phyloP scores from a whole-genome alignment of 371 early-diverging fungal species.

The Mortierella sp. region DNA sequence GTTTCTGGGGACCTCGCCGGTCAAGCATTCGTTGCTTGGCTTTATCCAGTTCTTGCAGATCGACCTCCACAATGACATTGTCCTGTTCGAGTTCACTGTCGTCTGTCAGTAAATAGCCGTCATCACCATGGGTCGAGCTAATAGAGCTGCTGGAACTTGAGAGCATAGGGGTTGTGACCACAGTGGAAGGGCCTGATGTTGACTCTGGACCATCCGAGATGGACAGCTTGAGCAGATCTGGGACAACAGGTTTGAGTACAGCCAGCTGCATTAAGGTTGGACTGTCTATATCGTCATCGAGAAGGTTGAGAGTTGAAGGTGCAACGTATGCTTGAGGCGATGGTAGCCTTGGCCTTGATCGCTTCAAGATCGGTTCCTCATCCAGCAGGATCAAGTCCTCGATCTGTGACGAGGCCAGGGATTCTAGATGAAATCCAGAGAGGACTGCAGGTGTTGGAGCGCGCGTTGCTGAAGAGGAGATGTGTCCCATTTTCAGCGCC shows the following conservation, averaged over 20 bases:
- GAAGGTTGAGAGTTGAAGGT: slow-evolving; percentile 5
- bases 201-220: not conserved
- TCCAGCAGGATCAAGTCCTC: slow-evolving; percentile 25
- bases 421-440: not conserved
- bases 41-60: slow-evolving; percentile 9
- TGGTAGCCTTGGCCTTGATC: not conserved
- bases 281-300: slow-evolving; percentile 9
- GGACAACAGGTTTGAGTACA: not conserved
- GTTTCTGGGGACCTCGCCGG: not conserved
- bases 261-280: slow-evolving; percentile 6
- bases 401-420: not conserved
- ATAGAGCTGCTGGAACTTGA: not conserved
- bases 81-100: not conserved
- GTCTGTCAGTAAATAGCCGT: not conserved
- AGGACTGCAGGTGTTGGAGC: not conserved
- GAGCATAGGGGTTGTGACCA: not conserved
- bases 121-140: not conserved
- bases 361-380: not conserved
- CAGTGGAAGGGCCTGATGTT: not conserved
- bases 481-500: not conserved
- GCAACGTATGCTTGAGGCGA: slow-evolving; percentile 9
- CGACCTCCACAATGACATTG: not conserved
- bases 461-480: not conserved
- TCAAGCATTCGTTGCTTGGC: not conserved
- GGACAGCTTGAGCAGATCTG: slow-evolving; percentile 14